Evolutionary conservation across 148 eudicot species (phyloP).

Genomic region (Camellia japonica): DNA sequence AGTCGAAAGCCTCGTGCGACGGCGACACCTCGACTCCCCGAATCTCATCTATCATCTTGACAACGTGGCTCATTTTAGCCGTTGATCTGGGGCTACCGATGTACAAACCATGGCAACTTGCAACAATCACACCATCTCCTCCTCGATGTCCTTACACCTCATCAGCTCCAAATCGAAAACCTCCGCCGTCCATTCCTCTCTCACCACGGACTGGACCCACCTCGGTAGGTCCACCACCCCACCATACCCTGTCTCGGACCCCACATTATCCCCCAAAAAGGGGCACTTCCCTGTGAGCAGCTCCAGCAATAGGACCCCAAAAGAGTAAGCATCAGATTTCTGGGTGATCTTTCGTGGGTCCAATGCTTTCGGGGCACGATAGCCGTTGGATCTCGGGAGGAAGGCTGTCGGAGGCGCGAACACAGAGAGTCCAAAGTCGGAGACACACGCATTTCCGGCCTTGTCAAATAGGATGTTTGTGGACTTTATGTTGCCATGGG

Average conservation of each 20-base stretch:
- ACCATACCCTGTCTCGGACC: slow-evolving; percentile 43
- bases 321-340: slow-evolving; percentile 83
- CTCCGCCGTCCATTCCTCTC: slow-evolving; percentile 99
- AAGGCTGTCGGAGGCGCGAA: slow-evolving; percentile 39
- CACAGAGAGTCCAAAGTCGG: slow-evolving; percentile 74
- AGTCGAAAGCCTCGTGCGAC: slow-evolving; percentile 43
- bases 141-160: slow-evolving; percentile 93
- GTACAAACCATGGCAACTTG: slow-evolving; percentile 88
- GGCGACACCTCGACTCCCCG: slow-evolving; percentile 70
- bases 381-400: slow-evolving; percentile 54
- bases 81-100: slow-evolving; percentile 51
- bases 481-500: slow-evolving; percentile 92
- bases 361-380: slow-evolving; percentile 71
- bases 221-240: slow-evolving; percentile 78
- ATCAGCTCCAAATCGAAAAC: slow-evolving; percentile 93
- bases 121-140: slow-evolving; percentile 87
- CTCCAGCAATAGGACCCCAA: slow-evolving; percentile 84
- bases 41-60: slow-evolving; percentile 77
- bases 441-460: slow-evolving; percentile 54
- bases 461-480: slow-evolving; percentile 80
- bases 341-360: slow-evolving; percentile 57
- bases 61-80: slow-evolving; percentile 68
- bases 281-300: slow-evolving; percentile 91
- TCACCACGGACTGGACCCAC: slow-evolving; percentile 94
- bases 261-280: slow-evolving; percentile 50